Conservation (phyloP, 345 rosid genomes). For the Salix brachista region DNA sequence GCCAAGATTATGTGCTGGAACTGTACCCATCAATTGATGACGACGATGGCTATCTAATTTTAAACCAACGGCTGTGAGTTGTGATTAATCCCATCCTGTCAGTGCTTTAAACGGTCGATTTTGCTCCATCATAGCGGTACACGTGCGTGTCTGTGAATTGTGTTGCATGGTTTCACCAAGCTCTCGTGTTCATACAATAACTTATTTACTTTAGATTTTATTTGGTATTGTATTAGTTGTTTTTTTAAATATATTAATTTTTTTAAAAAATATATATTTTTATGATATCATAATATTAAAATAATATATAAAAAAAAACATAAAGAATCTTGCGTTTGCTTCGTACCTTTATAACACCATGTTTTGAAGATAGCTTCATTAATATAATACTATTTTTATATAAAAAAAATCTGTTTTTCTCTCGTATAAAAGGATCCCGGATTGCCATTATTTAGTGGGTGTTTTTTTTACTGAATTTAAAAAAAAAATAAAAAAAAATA, state of each 20-base stretch:
- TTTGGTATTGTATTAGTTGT: no score
- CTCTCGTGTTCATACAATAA: background rate
- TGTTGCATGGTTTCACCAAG: background rate
- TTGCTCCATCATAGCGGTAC: conserved; percentile 9
- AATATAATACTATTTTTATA: background rate
- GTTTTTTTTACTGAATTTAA: no score
- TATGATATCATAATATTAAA: no score
- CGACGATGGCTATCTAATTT: conserved; percentile 29
- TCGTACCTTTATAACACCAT: conserved; percentile 17
- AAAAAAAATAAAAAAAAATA: no score
- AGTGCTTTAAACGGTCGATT: conserved; percentile 12
- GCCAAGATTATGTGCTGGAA: conserved; percentile 40
- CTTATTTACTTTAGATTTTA: background rate
- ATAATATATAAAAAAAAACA: no score
- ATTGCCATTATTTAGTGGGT: no score
- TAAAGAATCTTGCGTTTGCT: no score
- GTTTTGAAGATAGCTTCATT: conserved; percentile 39
- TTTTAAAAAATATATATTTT: no score
- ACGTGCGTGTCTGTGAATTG: conserved; percentile 8
- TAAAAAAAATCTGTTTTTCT: background rate
- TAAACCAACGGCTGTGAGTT: conserved; percentile 35
- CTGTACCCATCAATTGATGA: conserved; percentile 35
- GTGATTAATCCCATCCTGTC: conserved; percentile 26
- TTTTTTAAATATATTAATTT: no score
- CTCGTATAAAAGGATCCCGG: background rate